Conservation (phyloP, 2,329 filamentous ascomycete species). For the Pestalotiopsis fici region DNA sequence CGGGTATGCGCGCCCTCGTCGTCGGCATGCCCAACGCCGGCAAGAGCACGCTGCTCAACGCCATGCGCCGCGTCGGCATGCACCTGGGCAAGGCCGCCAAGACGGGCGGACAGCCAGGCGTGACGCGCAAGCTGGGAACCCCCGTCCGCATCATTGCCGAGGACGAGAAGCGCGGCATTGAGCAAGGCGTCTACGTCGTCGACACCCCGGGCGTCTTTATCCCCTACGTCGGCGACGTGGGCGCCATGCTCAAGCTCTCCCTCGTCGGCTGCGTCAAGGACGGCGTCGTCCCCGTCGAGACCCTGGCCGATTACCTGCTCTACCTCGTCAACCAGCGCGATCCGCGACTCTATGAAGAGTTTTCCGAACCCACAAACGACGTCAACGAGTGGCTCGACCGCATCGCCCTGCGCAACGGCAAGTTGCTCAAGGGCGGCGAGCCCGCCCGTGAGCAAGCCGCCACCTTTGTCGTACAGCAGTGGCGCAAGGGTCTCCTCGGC, state of each 20-base stretch:
- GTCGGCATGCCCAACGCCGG: conserved; percentile 98
- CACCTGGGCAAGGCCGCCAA: conserved; percentile 65
- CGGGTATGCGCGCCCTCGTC: conserved; percentile 81
- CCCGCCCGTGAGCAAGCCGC: conserved; percentile 74
- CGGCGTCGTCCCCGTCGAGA: conserved; percentile 74
- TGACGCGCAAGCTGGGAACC: conserved; percentile 82
- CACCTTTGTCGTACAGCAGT: conserved; percentile 78
- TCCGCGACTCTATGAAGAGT: conserved; percentile 62
- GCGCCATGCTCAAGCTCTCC: conserved; percentile 93
- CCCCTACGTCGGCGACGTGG: conserved; percentile 81
- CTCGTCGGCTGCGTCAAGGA: conserved; percentile 91
- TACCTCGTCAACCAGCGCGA: conserved; percentile 76
- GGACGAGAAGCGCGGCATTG: conserved; percentile 33
- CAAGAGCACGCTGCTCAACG: conserved; percentile 93
- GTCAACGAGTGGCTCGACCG: conserved; percentile 69
- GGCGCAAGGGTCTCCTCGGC: conserved; percentile 76
- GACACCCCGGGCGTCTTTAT: conserved; percentile 97
- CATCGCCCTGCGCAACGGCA: conserved; percentile 74
- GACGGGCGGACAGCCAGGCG: conserved; percentile 84
- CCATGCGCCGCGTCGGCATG: conserved; percentile 71
- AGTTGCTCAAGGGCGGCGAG: conserved; percentile 71
- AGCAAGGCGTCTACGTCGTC: conserved; percentile 75
- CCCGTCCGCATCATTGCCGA: conserved; percentile 72
- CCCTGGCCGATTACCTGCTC: conserved; percentile 87
- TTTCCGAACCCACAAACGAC: conserved; percentile 78